Evolutionary conservation across 805 yeast species (phyloP), one percentile per base, ranked within the genome.

Genomic region (Martiniozyma abietophila): DNA sequence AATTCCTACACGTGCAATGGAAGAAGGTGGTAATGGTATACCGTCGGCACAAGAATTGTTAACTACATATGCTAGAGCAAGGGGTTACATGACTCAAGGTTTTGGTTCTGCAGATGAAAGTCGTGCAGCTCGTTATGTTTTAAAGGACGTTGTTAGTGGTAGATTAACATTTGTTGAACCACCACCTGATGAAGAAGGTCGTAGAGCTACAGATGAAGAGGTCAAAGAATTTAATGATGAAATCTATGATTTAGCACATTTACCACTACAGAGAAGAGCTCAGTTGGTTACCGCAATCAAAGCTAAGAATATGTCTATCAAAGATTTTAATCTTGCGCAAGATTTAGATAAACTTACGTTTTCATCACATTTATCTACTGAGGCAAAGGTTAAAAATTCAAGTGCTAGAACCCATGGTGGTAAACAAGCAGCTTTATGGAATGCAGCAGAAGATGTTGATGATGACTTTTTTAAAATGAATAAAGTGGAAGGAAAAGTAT

Each of bases 1-100:
- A 35, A 84, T 92, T 43, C 80, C 76, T 29, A 79, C 77, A 17
- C 74, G 72, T 47, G 75, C 86, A 6, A 59, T 61, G 2, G 85
- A 78, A 38, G 96, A 88, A 55, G 96, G 96, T 45, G 96, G 96
- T 39, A 67, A 74, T 26, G 95, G 96, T 16, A 62, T 71, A 23
- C 95, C 96, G 22, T 83, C 95, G 4, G 81, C 96, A 0, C 78
- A 82, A 52, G 97, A 92, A 56, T 58, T 92, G 25, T 67, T 92
- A 39, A 81, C 75, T 31, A 94, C 97, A 0, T 92, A 92, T 53
- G 97, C 96, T 6, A 73, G 94, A 61, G 92, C 96, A 3, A 75
- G 98, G 61, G 98, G 99, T 49, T 92, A 75, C 56, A 88, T 85
- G 94, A 82, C 96, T 1, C 96, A 94, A 57, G 94, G 94, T 52